Evolutionary conservation across 1,284 basidiomycete genomes (phyloP), one percentile per base, ranked within the genome.

Genomic region (Ceratobasidium sp.): DNA sequence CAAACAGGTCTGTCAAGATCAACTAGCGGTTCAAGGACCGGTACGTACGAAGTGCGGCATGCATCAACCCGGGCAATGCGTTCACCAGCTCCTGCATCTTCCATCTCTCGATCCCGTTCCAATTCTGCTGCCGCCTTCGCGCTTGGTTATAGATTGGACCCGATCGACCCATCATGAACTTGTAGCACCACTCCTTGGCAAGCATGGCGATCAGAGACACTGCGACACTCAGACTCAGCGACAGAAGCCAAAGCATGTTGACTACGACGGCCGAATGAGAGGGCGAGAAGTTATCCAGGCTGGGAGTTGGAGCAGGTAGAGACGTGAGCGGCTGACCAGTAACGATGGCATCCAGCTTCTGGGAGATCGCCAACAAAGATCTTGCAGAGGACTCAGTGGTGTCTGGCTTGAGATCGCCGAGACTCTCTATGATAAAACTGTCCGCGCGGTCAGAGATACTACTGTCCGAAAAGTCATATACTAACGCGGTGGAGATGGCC

Each of bases 161-260:
- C 28, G 28, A 36, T 0, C 48, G 57, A 18, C 70, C 28, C 50
- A 36, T 16, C 36, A 72, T 34, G 46, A 72, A 60, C 26, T 23
- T 48, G 46, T 53, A 39, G 58, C 70, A 67, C 62, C 62, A 67
- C 16, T 67, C 62, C n/a, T 67, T 67, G 14, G 62, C 50, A 18
- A 67, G 62, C 48, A 67, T 67, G 26, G 50, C 62, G 23, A 67
- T 41, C 6, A 67, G 52, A 1, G 65, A 43, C n/a, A 55, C 52
- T 1, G 41, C 52, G 28, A 70, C 26, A n/a, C 52, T 57, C 26
- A 67, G 36, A 23, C 46, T 55, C 6, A 67, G 62, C 10, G 62
- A 67, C 50, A 53, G 36, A 6, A 53, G 26, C 62, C 62, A 67
- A 0, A 67, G 23, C 1, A 55, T 39, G 18, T 67, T 67, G n/a